Percentiles rank a stretch among this genome's conserved stretches.
These are phyloP conservation scores for Melaleuca quinquenervia DNA, from an alignment of 345 rosid species.

Conservation along the genomic window DNA sequence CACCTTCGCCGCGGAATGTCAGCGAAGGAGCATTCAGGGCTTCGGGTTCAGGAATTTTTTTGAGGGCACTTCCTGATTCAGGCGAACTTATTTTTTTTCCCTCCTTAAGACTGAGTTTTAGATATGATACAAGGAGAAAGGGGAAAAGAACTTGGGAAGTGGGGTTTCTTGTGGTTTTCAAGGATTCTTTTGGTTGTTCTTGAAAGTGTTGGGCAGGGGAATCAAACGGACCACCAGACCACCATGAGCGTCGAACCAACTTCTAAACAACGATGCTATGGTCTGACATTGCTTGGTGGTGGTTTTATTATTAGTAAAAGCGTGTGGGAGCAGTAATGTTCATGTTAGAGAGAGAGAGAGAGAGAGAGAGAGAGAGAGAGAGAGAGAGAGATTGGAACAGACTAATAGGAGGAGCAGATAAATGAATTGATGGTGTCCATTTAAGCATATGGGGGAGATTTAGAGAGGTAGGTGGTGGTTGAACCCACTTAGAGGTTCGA, in stretches of 20 bases:
- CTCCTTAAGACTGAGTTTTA: neutral
- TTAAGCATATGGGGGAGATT: slow-evolving; percentile 8
- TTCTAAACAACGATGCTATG: neutral
- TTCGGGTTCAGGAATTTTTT: neutral
- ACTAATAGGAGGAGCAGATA: slow-evolving; percentile 3
- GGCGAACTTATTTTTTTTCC: neutral
- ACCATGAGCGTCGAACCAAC: neutral
- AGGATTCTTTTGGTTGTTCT: neutral
- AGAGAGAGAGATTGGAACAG: too few species aligned
- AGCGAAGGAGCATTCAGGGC: neutral
- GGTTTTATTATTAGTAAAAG: neutral
- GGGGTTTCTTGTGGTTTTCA: neutral
- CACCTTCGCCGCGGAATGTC: neutral
- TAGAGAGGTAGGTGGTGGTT: slow-evolving; percentile 65
- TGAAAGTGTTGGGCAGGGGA: neutral
- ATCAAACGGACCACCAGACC: neutral
- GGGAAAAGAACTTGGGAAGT: neutral
- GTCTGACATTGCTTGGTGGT: neutral
- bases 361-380: slow-evolving; percentile 4
- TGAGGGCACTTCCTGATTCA: neutral
- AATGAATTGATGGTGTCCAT: slow-evolving; percentile 31
- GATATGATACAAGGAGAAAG: neutral
- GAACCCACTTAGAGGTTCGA: slow-evolving; percentile 30
- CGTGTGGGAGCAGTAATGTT: slow-evolving; percentile 3
- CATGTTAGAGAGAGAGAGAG: neutral